Base-by-base conservation (phyloP, 352 stramenopile genomes). In the Phytophthora gonapodyides region DNA sequence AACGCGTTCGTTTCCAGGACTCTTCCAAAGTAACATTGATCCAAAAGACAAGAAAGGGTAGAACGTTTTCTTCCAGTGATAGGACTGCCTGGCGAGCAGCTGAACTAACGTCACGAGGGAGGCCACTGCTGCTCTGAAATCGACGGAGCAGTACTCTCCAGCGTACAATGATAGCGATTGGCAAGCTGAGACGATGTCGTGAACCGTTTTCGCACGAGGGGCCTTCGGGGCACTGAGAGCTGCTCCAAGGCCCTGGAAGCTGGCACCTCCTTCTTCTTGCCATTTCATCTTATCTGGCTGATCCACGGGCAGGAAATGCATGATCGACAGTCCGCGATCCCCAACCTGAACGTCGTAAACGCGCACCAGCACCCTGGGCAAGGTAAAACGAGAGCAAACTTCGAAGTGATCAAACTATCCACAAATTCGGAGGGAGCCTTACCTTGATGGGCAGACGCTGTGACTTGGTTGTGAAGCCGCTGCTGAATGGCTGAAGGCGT, bases 401-500 rank as follows among this genome's bases (percentile, higher is more conserved):
- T 19, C 21, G 43, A 49, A 49, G 43, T 8, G 13, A 37, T 49
- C 43, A 49, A 36, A 12, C 43, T 24, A 49, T 49, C 43, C 19
- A 49, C 43, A 49, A 36, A 49, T 15, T 49, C 24, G 7, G 34
- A 19, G 34, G 35, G 27, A 19, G 43, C 35, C 43, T 19, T 37
- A 49, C 43, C 43, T 49, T 49, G 43, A 36, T 49, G 43, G 21
- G n/a, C n/a, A n/a, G n/a, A n/a, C n/a, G n/a, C n/a, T n/a, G n/a
- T n/a, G n/a, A n/a, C n/a, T n/a, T n/a, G n/a, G n/a, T n/a, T n/a
- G n/a, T n/a, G n/a, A n/a, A n/a, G n/a, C n/a, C n/a, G n/a, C n/a
- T n/a, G n/a, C n/a, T n/a, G n/a, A n/a, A n/a, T n/a, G n/a, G n/a
- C n/a, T n/a, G n/a, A n/a, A n/a, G n/a, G n/a, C n/a, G n/a, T n/a